A percentile compares a stretch with the other conserved stretches of the same genome.
These are phyloP conservation scores for Phytophthora aleatoria DNA, from an alignment of 352 stramenopile genomes.

Conservation along the genomic window DNA sequence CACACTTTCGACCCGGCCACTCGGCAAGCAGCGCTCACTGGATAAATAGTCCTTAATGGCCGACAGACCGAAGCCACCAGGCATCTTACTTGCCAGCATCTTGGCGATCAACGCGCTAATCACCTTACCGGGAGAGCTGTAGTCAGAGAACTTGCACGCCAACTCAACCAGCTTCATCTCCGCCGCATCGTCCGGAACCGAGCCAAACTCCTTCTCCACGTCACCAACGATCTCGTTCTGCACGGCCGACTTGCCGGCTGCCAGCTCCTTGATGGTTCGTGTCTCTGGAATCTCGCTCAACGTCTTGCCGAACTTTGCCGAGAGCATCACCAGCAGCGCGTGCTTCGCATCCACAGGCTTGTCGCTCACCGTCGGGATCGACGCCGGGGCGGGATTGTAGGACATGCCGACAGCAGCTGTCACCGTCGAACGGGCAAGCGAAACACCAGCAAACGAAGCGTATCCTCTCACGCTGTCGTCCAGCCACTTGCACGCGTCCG, in stretches of 20 bases:
- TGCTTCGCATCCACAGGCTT: conserved; percentile 75
- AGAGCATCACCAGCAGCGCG: conserved; percentile 75
- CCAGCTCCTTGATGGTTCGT: conserved; percentile 78
- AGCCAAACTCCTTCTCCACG: conserved; percentile 86
- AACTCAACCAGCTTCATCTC: conserved; percentile 81
- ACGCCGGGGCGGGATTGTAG: conserved; percentile 47
- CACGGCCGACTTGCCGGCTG: conserved; percentile 83
- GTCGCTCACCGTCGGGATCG: conserved; percentile 64
- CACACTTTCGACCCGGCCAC: conserved; percentile 76
- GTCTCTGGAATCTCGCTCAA: conserved; percentile 69
- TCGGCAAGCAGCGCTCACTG: conserved; percentile 72
- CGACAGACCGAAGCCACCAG: conserved; percentile 79
- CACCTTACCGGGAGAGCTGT: conserved; percentile 77
- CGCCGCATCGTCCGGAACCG: conserved; percentile 69
- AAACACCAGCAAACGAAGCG: conserved; percentile 73
- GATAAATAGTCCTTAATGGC: conserved; percentile 78
- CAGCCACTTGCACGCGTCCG: conserved; percentile 80
- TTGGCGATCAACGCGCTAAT: conserved; percentile 79
- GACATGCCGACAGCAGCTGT: conserved; percentile 34
- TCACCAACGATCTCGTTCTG: conserved; percentile 91
- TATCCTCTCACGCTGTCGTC: conserved; percentile 76
- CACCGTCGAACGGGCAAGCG: conserved; percentile 43
- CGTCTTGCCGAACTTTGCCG: conserved; percentile 76
- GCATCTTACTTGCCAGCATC: conserved; percentile 79
- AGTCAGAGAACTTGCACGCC: conserved; percentile 67